Evolutionary conservation across 1,284 basidiomycete genomes (phyloP).

Genomic region (Papiliotrema terrestris): DNA sequence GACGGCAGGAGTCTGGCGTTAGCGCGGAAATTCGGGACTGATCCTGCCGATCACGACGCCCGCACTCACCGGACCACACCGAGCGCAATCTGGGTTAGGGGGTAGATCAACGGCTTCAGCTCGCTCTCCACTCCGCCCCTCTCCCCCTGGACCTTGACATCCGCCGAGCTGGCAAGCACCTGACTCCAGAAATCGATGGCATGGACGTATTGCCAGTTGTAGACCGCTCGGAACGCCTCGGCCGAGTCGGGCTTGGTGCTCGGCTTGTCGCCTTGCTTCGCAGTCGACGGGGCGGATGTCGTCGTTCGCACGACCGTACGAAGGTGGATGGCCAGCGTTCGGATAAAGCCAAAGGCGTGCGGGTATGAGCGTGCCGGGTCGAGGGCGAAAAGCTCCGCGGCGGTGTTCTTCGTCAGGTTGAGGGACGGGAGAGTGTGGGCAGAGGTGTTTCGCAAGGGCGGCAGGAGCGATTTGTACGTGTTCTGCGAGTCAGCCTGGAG

Average conservation of each 20-base stretch:
- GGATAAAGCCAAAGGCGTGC: conserved; percentile 94
- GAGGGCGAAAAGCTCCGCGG: conserved; percentile 83
- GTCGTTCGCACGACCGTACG: conserved; percentile 56
- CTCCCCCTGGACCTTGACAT: conserved; percentile 56
- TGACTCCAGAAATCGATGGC: conserved; percentile 95
- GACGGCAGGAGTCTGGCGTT: conserved; percentile 70
- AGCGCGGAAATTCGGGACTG: background rate
- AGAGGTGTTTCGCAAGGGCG: conserved; percentile 59
- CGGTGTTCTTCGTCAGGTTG: conserved; percentile 97
- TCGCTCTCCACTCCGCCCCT: conserved; percentile 64
- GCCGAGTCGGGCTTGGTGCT: background rate
- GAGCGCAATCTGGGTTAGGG: conserved; percentile 87
- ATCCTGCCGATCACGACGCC: too few relatives aligned
- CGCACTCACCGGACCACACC: conserved; percentile 81
- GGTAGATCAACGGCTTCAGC: conserved; percentile 85
- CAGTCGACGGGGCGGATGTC: conserved; percentile 5
- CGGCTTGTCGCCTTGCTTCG: background rate
- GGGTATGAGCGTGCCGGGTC: conserved; percentile 65
- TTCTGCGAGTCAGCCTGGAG: conserved; percentile 54
- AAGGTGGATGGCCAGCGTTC: conserved; percentile 90
- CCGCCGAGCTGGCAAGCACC: conserved; percentile 78
- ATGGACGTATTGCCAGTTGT: conserved; percentile 98
- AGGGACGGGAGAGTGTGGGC: conserved; percentile 87
- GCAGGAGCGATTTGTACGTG: conserved; percentile 46
- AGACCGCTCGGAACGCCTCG: conserved; percentile 84